Base-by-base conservation (phyloP, 768 basidiomycete species). In the Hericium erinaceus region DNA sequence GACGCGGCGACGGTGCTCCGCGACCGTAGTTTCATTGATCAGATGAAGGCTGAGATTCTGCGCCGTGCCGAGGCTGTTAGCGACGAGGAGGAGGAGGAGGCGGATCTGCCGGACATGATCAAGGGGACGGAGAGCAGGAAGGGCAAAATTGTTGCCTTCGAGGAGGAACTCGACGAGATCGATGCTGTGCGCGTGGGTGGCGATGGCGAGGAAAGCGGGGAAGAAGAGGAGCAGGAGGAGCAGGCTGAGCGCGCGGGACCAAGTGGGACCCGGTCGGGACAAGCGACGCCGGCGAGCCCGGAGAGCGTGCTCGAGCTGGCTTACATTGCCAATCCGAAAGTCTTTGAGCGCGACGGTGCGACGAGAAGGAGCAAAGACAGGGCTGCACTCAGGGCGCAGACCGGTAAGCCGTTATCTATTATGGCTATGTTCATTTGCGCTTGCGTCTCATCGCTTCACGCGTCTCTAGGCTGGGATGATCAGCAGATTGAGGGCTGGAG, bases 401-500 rank as follows among this genome's bases (percentile, higher is more conserved):
- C 92, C 39, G 85, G 89, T 79, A 61, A 61, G 73, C 62, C 15
- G 0, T 26, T 49, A 54, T 52, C 16, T 8, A 15, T 13, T 8
- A 33, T 39, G 57, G n/a, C 12, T 37, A 13, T 18, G 28, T 26
- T 28, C 11, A 15, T 16, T 41, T 41, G 54, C 48, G 28, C 54
- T 26, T 52, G 18, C 56, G 11, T 59, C 57, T 28, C 18, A 56
- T 15, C 28, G 38, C 24, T 53, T 24, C 12, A 18, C 52, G 40
- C 28, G 39, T 39, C 5, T 10, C 7, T 55, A 86, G 87, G 87
- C 11, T 89, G 86, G 84, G 74, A 68, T 10, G 84, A 97, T 65
- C 87, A 87, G 63, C 93, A 95, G 66, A 84, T 97, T 26, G 93
- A 97, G 69, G 94, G 93, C 0, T 97, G 93, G 93, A 80, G 72